Evolutionary conservation across 2,329 filamentous ascomycete species (phyloP).

Genomic region (Pseudophaeomoniella oleicola): DNA sequence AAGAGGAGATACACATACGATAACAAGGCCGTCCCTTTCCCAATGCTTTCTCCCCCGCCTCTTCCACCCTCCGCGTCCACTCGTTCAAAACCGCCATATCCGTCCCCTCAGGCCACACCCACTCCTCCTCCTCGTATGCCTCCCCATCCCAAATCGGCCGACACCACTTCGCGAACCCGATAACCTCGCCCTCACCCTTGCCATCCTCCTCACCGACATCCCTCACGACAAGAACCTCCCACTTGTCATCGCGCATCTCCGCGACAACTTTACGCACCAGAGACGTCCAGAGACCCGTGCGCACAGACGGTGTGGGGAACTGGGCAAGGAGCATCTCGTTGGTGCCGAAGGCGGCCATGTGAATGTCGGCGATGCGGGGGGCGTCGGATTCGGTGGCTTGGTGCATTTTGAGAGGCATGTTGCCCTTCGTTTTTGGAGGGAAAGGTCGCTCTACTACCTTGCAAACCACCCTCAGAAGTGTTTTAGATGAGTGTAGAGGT

Average conservation of each 20-base stretch:
- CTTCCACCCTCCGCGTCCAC: constrained; percentile 7
- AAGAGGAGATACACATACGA: constrained; percentile 2
- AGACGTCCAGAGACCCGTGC: constrained; percentile 6
- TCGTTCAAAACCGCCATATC: constrained; percentile 6
- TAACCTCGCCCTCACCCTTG: constrained; percentile 2
- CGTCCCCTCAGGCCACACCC: constrained; percentile 10
- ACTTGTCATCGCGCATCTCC: constrained; percentile 10
- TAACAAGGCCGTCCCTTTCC: constrained; percentile 5
- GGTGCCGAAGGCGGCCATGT: constrained; percentile 11
- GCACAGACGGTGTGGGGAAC: constrained; percentile 12
- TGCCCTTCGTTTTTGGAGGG: too few relatives aligned
- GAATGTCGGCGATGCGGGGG: constrained; percentile 12
- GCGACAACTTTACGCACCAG: constrained; percentile 8
- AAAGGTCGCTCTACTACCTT: too few relatives aligned
- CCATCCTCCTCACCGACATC: constrained; percentile 2
- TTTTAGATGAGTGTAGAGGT: too few relatives aligned
- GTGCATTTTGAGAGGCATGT: constrained; percentile 4
- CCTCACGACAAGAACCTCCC: constrained; percentile 7
- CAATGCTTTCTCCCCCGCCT: constrained; percentile 3
- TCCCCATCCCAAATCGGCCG: constrained; percentile 5
- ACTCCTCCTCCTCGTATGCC: constrained; percentile 7
- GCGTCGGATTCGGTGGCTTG: constrained; percentile 9
- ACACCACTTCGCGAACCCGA: constrained; percentile 12
- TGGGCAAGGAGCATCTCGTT: constrained; percentile 13
- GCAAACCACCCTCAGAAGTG: too few relatives aligned